A percentile compares a stretch with the other conserved stretches of the same genome.
Conservation (phyloP, 2,329 filamentous ascomycete species). For the Cryphonectria radicalis region DNA sequence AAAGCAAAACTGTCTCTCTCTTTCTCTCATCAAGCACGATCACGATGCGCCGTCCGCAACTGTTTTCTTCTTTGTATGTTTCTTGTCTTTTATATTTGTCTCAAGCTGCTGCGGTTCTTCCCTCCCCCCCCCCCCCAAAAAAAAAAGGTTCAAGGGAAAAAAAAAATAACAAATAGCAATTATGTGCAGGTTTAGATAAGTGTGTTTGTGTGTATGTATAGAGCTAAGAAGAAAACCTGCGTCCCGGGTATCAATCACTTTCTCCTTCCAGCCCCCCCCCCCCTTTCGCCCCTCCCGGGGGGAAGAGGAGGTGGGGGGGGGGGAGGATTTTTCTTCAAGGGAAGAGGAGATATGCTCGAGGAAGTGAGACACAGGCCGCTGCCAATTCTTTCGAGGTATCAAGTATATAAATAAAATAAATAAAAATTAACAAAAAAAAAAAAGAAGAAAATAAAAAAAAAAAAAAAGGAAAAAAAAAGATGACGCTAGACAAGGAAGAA, state of each 20-base stretch:
- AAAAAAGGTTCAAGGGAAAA: conserved; percentile 11
- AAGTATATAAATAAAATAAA: too few relatives aligned
- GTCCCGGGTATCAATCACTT: conserved; percentile 16
- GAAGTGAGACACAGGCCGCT: conserved; percentile 7
- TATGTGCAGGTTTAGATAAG: conserved; percentile 29
- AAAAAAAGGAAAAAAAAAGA: conserved; percentile 17
- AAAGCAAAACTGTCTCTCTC: too few relatives aligned
- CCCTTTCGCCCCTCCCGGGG: too few relatives aligned
- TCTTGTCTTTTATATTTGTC: not conserved
- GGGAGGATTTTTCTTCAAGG: not conserved
- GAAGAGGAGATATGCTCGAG: conserved; percentile 12
- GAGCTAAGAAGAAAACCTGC: not conserved
- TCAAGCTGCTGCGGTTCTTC: not conserved
- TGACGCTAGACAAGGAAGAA: conserved; percentile 28
- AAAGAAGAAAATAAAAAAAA: conserved; percentile 1
- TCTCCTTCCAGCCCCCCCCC: not conserved
- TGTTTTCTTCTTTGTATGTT: not conserved
- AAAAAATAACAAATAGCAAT: conserved; percentile 28
- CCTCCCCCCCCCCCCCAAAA: not conserved
- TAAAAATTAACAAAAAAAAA: too few relatives aligned
- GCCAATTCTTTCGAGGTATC: conserved; percentile 11
- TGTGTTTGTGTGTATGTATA: not conserved
- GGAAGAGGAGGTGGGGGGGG: too few relatives aligned
- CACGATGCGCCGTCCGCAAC: too few relatives aligned
- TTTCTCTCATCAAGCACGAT: too few relatives aligned